Base-by-base conservation (phyloP, 140 eudicot species). In the Bidens hawaiensis region DNA sequence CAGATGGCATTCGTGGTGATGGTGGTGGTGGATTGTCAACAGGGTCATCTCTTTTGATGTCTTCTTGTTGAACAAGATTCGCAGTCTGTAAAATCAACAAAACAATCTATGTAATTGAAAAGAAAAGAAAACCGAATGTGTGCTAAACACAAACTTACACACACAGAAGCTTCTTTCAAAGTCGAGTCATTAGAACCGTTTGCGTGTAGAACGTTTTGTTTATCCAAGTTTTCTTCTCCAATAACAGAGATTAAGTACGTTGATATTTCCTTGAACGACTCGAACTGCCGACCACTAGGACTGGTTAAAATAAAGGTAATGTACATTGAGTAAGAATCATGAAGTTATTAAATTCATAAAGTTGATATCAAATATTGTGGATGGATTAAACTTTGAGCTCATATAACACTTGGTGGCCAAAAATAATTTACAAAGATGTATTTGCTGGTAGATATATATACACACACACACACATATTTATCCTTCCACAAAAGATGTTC, bases 251-350 rank as follows among this genome's bases (percentile, higher is more conserved):
- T 78, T 81, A 90, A 78, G 70, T 86, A 90, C 14, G 82, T 56
- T 34, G 97, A 77, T 60, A 87, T 81, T 46, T 82, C 97, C 77
- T 84, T 86, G 81, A 90, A 90, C 38, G 95, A 76, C 59, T 64
- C 82, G 58, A 90, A 90, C 71, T 90, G 85, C 57, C 76, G 81
- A 64, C 95, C 97, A 72, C 77, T 76, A 65, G 97, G 97, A 76
- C 97, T 90, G 85, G 60, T 62, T 68, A 72, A 11, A 58, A 69
- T 65, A 65, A 71, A 62, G 40, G 36, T 51, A 51, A 40, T 17
- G 42, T 60, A 36, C 27, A 38, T 34, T 14, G 43, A 40, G 60
- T 50, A 42, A 75, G 51, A 56, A 52, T 12, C 28, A 68, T 27
- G 30, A 34, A 45, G 15, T 17, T 56, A 55, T 45, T 21, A 51